Base-by-base conservation (phyloP, 257 asterid species). In the Gynochthodes officinalis region DNA sequence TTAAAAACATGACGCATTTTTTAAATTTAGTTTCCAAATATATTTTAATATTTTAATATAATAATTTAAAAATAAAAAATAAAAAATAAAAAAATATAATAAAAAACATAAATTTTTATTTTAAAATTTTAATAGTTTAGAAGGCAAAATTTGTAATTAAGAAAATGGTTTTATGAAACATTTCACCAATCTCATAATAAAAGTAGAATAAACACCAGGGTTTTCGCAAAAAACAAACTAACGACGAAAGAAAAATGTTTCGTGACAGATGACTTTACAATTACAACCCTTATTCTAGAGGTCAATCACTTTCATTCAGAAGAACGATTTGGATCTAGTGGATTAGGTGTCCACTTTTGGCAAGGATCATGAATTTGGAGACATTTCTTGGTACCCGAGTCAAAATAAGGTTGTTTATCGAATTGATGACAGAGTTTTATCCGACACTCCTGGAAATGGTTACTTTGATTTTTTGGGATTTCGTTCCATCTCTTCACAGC, bases 321-420 rank as follows among this genome's bases (percentile, higher is more conserved):
- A 73, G 64, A 54, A 21, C 4, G 77, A 73, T 32, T 16, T 72
- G 11, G 55, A 64, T 21, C 39, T 75, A 37, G 69, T 52, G 49
- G 69, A 75, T 57, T 52, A 75, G 27, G 74, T 37, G 5, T 14
- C 9, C 19, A 48, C 55, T 15, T 75, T 75, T 49, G 78, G 78
- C 7, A 40, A 5, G 18, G 25, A 43, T 8, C 54, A 75, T 50
- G 74, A 75, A 50, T 75, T 75, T 67, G 78, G 49, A 27, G 78
- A 75, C 39, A 66, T 75, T 21, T 23, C 42, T 25, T 75, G 78
- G 78, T 27, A 16, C 9, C 77, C 77, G 21, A 73, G 71, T 27
- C 71, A 73, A 55, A 14, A 35, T 4, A 73, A 19, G 59, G 77
- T 52, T 28, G 42, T 75, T 25, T 67, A 75, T 14, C 52, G 78